Percentiles rank a stretch among this genome's conserved stretches.
Conservation (phyloP, 208 protist species). For the Cochliopodium minus region DNA sequence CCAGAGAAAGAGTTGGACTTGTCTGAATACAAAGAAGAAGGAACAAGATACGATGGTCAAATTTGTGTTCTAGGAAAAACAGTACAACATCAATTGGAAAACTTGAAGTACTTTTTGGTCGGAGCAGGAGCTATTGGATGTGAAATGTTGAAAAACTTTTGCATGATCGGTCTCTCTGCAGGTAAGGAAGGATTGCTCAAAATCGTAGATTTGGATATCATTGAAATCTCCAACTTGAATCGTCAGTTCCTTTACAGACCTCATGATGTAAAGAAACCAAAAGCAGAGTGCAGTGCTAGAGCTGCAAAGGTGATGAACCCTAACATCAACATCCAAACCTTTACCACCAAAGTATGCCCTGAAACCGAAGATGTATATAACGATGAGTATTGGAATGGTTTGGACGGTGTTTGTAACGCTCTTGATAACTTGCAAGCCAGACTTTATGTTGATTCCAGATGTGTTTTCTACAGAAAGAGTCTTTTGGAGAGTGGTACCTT, state of each 20-base stretch:
- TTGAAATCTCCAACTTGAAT: conserved; percentile 44
- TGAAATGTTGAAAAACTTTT: conserved; percentile 39
- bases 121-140: conserved; percentile 38
- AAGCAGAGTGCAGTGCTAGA: conserved; percentile 13
- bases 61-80: conserved; percentile 28
- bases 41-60: conserved; percentile 26
- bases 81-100: conserved; percentile 23
- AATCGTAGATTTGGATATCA: conserved; percentile 39
- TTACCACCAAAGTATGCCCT: conserved; percentile 23
- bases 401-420: conserved; percentile 35
- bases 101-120: conserved; percentile 31
- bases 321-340: conserved; percentile 5
- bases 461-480: conserved; percentile 26
- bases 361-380: conserved; percentile 38
- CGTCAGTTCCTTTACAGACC: conserved; percentile 40
- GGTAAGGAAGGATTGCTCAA: conserved; percentile 18
- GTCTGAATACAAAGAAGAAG: background rate
- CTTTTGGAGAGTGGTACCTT: conserved; percentile 44
- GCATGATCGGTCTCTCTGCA: conserved; percentile 29
- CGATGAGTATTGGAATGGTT: conserved; percentile 26
- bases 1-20: background rate
- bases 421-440: conserved; percentile 45
- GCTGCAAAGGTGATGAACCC: conserved; percentile 24
- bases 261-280: conserved; percentile 28
- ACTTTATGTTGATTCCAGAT: conserved; percentile 34